A percentile compares a stretch with the other conserved stretches of the same genome.
phyloP scores from a whole-genome alignment of 768 basidiomycete genomes.

The Phanerochaete carnosa region DNA sequence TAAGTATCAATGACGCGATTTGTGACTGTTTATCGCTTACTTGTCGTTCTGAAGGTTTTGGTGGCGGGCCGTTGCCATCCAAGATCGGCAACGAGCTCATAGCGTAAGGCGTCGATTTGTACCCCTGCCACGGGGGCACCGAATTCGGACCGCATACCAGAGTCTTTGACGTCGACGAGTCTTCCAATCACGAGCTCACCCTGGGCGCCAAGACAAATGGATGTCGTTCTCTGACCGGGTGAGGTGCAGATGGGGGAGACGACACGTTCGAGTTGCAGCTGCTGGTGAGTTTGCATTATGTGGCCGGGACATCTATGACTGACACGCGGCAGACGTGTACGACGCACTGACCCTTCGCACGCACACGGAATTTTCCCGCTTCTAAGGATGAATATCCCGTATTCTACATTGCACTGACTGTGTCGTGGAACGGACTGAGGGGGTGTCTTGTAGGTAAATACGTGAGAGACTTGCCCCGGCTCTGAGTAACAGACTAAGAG shows the following conservation, averaged over 20 bases:
- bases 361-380: no score
- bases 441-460: no score
- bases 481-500: no score
- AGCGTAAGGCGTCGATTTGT: background rate
- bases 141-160: conserved; percentile 6
- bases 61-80: conserved; percentile 1
- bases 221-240: conserved; percentile 23
- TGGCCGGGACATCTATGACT: no score
- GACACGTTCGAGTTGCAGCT: conserved; percentile 34
- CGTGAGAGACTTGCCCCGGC: no score
- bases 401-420: no score
- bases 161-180: background rate
- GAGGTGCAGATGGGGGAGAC: conserved; percentile 27
- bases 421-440: no score
- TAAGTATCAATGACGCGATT: conserved; percentile 1
- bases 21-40: background rate
- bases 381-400: no score
- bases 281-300: conserved; percentile 32
- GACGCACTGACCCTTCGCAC: no score
- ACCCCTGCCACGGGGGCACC: conserved; percentile 2
- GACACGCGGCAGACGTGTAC: no score
- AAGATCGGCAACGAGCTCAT: background rate
- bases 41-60: background rate
- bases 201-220: conserved; percentile 43
- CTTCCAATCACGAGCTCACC: conserved; percentile 9